A percentile compares a stretch with the other conserved stretches of the same genome.
Conservation (phyloP, 2,329 filamentous ascomycete genomes). For the Chrysosporium queenslandicum region DNA sequence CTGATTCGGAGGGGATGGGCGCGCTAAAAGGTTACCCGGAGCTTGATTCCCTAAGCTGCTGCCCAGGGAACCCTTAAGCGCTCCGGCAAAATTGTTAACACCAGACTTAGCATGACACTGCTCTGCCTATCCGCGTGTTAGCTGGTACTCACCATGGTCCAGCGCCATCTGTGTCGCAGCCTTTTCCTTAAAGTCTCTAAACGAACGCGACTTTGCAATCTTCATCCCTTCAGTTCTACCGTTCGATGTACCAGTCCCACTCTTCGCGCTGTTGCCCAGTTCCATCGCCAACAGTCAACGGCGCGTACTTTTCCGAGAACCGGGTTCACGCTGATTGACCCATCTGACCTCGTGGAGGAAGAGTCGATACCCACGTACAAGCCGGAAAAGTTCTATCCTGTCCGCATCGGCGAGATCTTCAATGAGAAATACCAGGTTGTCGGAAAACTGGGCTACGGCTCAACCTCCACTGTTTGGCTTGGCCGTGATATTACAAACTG, state of each 20-base stretch:
- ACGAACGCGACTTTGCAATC: background rate
- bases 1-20: no score
- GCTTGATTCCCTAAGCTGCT: no score
- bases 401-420: constrained; percentile 17
- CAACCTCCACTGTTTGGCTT: constrained; percentile 24
- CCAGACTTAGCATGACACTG: no score
- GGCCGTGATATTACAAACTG: constrained; percentile 15
- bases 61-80: no score
- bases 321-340: background rate
- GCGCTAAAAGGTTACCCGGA: no score
- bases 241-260: background rate
- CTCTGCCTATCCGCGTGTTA: background rate
- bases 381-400: constrained; percentile 19
- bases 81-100: no score
- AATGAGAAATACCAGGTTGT: constrained; percentile 21
- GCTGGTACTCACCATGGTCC: background rate
- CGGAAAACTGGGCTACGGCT: constrained; percentile 24
- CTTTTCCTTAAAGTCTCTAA: background rate
- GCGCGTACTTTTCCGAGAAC: background rate
- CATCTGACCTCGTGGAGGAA: constrained; percentile 15
- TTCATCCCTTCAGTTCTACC: background rate
- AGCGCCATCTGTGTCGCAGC: background rate
- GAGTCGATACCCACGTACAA: constrained; percentile 18
- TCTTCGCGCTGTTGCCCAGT: background rate
- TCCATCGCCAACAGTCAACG: background rate